Conservation (phyloP, 1,284 basidiomycete species). For the Fomitopsis betulina region DNA sequence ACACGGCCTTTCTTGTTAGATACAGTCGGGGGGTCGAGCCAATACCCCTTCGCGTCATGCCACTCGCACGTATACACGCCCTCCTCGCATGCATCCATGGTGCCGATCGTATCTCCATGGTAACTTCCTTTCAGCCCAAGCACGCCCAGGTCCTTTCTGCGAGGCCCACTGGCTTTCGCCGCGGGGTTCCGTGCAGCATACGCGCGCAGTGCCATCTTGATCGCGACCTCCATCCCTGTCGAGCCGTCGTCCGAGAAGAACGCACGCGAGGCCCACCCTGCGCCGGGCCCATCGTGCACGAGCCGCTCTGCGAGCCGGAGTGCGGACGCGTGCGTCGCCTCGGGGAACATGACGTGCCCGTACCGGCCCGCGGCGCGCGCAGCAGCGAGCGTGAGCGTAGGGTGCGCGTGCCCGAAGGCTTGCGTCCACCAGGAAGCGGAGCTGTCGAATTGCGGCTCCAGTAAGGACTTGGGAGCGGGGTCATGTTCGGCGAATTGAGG, state of each 20-base stretch:
- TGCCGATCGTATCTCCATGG: constrained; percentile 97
- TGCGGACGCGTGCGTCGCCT: constrained; percentile 83
- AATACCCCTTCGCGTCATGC: constrained; percentile 90
- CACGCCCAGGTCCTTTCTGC: constrained; percentile 69
- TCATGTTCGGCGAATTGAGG: neutral
- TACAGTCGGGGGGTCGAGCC: constrained; percentile 89
- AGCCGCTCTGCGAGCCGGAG: constrained; percentile 75
- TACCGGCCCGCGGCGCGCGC: constrained; percentile 90
- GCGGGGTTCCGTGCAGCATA: constrained; percentile 46
- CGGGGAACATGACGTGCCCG: constrained; percentile 96
- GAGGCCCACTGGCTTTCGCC: constrained; percentile 25
- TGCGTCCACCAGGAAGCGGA: constrained; percentile 99
- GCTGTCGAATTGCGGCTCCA: constrained; percentile 80
- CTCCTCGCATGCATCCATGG: constrained; percentile 93
- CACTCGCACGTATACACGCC: constrained; percentile 96
- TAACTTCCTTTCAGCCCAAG: constrained; percentile 92
- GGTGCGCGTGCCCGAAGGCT: constrained; percentile 81
- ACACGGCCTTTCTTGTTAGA: constrained; percentile 61
- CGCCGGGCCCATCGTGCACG: constrained; percentile 66
- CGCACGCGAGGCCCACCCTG: constrained; percentile 86
- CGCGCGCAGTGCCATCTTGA: constrained; percentile 94
- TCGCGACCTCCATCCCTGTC: constrained; percentile 92
- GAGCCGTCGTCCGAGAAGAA: constrained; percentile 96
- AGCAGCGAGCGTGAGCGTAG: constrained; percentile 79
- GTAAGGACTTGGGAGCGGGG: constrained; percentile 34